Evolutionary conservation across 352 stramenopile species (phyloP).

Genomic region (Globisporangium rhizosaccharum): DNA sequence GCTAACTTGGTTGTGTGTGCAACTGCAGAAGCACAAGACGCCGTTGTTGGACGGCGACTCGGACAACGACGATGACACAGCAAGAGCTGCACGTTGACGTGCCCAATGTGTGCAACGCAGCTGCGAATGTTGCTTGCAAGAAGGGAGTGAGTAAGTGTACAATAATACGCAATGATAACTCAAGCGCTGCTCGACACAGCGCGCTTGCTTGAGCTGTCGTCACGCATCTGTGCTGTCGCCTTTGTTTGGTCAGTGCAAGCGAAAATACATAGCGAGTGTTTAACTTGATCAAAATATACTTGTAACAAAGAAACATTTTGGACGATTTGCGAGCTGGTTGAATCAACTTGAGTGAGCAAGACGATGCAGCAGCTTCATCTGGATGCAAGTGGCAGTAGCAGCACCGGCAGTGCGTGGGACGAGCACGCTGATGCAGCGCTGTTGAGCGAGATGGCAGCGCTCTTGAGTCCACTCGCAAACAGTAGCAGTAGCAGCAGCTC

Average conservation of each 20-base stretch:
- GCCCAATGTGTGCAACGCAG: not conserved
- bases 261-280: no score
- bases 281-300: not conserved
- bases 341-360: not conserved
- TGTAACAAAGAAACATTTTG: not conserved
- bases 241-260: no score
- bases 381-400: not conserved
- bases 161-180: no score
- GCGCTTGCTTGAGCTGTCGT: not conserved
- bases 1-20: not conserved
- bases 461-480: constrained; percentile 1
- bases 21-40: constrained; percentile 2
- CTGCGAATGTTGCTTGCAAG: no score
- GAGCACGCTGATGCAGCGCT: constrained; percentile 2
- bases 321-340: no score
- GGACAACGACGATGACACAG: not conserved
- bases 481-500: not conserved
- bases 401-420: not conserved
- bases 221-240: not conserved
- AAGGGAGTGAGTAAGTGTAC: no score
- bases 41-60: not conserved
- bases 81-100: not conserved
- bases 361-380: not conserved
- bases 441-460: constrained; percentile 7
- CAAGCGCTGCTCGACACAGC: no score